Evolutionary conservation across 257 asterid species (phyloP).

Genomic region (Scutellaria galericulata): DNA sequence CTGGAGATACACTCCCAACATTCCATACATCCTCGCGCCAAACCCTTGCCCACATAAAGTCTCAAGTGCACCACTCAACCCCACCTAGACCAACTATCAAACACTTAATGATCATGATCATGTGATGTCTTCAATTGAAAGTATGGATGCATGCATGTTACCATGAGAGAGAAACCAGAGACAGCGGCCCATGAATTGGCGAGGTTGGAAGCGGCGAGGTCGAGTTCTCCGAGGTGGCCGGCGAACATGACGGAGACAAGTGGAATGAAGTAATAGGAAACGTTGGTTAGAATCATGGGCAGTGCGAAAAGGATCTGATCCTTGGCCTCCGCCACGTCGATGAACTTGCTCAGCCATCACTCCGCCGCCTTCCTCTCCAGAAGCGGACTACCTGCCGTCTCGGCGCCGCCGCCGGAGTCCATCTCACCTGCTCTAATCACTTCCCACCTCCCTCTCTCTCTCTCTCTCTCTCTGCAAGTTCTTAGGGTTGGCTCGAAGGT

Average conservation of each 20-base stretch:
- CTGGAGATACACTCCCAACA: conserved; percentile 71
- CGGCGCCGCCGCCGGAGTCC: conserved; percentile 34
- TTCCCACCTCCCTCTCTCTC: too few species aligned
- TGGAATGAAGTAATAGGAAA: conserved; percentile 50
- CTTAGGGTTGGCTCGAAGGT: too few species aligned
- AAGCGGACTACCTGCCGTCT: conserved; percentile 35
- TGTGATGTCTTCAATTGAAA: too few species aligned
- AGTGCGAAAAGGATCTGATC: conserved; percentile 51
- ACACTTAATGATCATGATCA: too few species aligned
- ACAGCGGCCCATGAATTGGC: conserved; percentile 81
- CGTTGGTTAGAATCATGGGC: conserved; percentile 56
- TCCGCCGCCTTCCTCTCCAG: conserved; percentile 28
- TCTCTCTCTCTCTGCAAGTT: too few species aligned
- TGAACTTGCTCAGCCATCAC: conserved; percentile 45
- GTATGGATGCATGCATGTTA: neutral
- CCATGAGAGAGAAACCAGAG: conserved; percentile 73
- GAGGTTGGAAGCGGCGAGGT: conserved; percentile 72
- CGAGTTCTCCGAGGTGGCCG: conserved; percentile 73
- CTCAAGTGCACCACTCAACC: conserved; percentile 88
- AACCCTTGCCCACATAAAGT: conserved; percentile 86
- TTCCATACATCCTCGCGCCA: conserved; percentile 63
- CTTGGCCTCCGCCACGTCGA: conserved; percentile 59
- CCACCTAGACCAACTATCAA: conserved; percentile 47
- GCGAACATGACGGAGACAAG: conserved; percentile 71
- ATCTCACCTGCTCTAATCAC: conserved; percentile 16